Evolutionary conservation across 345 rosid species (phyloP), one percentile per base, ranked within the genome.

Genomic region (Heritiera fomes): DNA sequence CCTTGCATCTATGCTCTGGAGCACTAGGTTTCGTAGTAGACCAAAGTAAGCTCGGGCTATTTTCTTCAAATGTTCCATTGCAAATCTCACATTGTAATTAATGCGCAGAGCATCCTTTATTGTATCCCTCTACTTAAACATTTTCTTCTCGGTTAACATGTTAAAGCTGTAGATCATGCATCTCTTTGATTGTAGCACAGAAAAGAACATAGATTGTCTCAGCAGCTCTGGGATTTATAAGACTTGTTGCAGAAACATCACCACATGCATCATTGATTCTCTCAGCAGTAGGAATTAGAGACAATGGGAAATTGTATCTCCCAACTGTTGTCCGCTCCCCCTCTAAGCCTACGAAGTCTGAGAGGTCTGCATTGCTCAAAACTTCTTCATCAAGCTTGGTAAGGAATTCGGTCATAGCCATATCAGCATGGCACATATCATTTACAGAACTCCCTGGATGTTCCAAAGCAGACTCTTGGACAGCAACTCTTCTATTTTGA

Each of bases 1-100:
- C 47, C 0, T 38, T 20, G 7, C 20, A 67, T 67, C 55, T 0
- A 66, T 8, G 63, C 0, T 2, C 1, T 17, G 17, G n/a, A 65
- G 52, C 12, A 0, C 1, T 8, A 2, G 12, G 23, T 4, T 0
- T 1, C 41, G 17, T 56, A 2, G 0, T 38, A 8, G 11, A 20
- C 80, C 80, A 40, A 77, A 68, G 74, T 41, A 77, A 66, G 74
- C 80, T n/a, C 9, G 2, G 5, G 80, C 75, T 13, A 77, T 41
- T 41, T 67, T 68, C 66, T 68, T 77, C 80, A 77, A 32, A 43
- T 67, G 80, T 15, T 68, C 75, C 80, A 55, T 23, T 7, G 80
- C 67, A 15, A 68, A 77, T 4, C 7, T 1, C 28, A 55, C 80
- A 6, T 56, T 2, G 43, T 56, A 77, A 0, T 58, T n/a, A 28